Evolutionary conservation across 768 basidiomycete species (phyloP), one percentile per base, ranked within the genome.

Genomic region (Lentinus brumalis): DNA sequence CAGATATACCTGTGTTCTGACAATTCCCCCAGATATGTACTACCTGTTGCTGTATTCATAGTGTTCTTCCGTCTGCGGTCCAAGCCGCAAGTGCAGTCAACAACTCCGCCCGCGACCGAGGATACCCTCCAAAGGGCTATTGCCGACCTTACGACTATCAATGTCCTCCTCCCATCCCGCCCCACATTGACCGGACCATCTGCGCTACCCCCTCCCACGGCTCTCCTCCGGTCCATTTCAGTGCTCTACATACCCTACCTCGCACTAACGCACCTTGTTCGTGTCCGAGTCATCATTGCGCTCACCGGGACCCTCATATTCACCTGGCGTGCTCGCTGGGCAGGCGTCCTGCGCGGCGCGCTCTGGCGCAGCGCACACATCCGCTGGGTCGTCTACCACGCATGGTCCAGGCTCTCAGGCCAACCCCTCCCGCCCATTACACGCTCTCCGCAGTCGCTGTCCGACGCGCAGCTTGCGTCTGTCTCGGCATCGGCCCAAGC

Each of bases 291-390:
- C 66, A 72, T 88, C 45, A 63, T 89, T 46, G 89, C 83, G 31
- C 63, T 88, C 60, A 54, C 72, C 1, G 89, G 91, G 32, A 83
- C 88, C 7, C 35, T 85, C 56, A 2, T 87, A 9, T 73, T 92
- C 53, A 80, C 81, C 16, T 85, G 84, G 75, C 83, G 85, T 53
- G 88, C 92, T 0, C 87, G 87, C 12, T 92, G 88, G 84, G 85
- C 81, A 0, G 71, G 70, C 53, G 75, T 84, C 57, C 76, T 87
- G 58, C 81, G 84, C 56, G 72, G 78, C 5, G 78, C 79, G 10
- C 74, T 94, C 66, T 81, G 82, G 74, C 79, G 85, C 53, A 87
- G 85, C 67, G 86, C 89, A 26, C 84, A 87, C 76, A 71, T 88
- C 69, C 84, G 91, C 66, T 86, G 88, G 84, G 68, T 78, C 35